Conservation (phyloP, 2,329 filamentous ascomycete genomes). For the Colletotrichum truncatum region DNA sequence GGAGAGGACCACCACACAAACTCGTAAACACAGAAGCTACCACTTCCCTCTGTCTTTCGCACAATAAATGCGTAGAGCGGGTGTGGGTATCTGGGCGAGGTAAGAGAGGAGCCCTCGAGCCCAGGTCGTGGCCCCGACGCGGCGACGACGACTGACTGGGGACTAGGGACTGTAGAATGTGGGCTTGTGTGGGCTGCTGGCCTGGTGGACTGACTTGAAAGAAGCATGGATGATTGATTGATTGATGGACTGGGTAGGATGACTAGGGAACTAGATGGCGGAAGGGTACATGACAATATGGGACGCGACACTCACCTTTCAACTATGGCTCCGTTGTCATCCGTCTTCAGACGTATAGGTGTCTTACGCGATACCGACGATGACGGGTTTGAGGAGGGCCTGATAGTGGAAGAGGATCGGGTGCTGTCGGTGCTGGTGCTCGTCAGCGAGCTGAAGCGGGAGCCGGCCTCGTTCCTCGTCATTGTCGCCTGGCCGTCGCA, state of each 20-base stretch:
- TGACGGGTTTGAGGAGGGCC: conserved; percentile 51
- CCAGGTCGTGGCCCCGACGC: not conserved
- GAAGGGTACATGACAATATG: not conserved
- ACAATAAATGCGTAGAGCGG: not conserved
- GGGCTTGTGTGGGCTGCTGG: conserved; percentile 1
- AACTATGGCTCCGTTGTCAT: conserved; percentile 52
- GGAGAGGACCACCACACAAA: not conserved
- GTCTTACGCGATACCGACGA: conserved; percentile 41
- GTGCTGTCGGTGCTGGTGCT: conserved; percentile 74
- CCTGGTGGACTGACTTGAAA: conserved; percentile 9
- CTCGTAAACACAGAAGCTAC: not conserved
- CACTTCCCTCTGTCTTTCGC: no score
- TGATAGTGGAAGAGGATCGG: conserved; percentile 72
- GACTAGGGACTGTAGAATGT: not conserved
- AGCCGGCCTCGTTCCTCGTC: conserved; percentile 71
- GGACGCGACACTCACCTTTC: conserved; percentile 41
- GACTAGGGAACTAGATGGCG: not conserved
- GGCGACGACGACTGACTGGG: not conserved
- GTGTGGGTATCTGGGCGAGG: not conserved
- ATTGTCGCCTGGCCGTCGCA: conserved; percentile 60
- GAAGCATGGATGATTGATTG: not conserved
- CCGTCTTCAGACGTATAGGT: conserved; percentile 43
- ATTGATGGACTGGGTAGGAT: conserved; percentile 13
- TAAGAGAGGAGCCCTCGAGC: not conserved
- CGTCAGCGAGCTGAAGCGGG: conserved; percentile 73